Conservation (phyloP, 2,329 filamentous ascomycete genomes). For the Balansia obtecta region DNA sequence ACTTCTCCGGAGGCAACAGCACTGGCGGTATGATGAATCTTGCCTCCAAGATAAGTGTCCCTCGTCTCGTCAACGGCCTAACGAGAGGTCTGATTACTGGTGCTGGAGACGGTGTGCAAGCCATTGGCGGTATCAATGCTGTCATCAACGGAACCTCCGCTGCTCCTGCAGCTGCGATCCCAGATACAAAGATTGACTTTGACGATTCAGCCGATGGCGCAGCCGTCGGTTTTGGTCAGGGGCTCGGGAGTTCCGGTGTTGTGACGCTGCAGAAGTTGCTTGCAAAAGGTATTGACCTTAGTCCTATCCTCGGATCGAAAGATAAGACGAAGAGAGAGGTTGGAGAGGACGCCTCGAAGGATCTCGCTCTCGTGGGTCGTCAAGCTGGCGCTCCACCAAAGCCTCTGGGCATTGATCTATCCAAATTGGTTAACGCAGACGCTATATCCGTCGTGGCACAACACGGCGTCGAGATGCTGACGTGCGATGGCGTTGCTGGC, state of each 20-base stretch:
- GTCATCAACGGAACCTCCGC: constrained; percentile 17
- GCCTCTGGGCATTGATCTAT: constrained; percentile 12
- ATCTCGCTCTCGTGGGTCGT: background rate
- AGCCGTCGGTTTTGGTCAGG: constrained; percentile 22
- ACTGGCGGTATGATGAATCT: constrained; percentile 9
- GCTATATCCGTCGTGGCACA: constrained; percentile 18
- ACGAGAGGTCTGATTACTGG: constrained; percentile 23
- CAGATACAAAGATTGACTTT: constrained; percentile 16
- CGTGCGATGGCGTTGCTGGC: constrained; percentile 22
- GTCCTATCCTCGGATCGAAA: background rate
- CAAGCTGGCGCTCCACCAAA: background rate
- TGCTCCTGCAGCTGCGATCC: constrained; percentile 8
- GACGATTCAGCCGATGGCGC: constrained; percentile 23
- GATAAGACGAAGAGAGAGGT: background rate
- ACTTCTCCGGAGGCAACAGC: background rate
- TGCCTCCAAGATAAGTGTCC: constrained; percentile 11
- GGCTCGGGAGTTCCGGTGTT: constrained; percentile 21
- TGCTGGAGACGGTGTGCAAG: constrained; percentile 20
- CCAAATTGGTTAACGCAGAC: constrained; percentile 16
- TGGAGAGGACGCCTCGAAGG: background rate
- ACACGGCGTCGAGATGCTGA: constrained; percentile 17
- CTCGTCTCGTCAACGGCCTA: constrained; percentile 21
- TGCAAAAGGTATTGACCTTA: constrained; percentile 7
- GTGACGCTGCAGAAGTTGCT: constrained; percentile 18
- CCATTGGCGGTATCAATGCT: constrained; percentile 19